Base-by-base conservation (phyloP, 176 grass and related monocot genomes). In the Themeda triandra region DNA sequence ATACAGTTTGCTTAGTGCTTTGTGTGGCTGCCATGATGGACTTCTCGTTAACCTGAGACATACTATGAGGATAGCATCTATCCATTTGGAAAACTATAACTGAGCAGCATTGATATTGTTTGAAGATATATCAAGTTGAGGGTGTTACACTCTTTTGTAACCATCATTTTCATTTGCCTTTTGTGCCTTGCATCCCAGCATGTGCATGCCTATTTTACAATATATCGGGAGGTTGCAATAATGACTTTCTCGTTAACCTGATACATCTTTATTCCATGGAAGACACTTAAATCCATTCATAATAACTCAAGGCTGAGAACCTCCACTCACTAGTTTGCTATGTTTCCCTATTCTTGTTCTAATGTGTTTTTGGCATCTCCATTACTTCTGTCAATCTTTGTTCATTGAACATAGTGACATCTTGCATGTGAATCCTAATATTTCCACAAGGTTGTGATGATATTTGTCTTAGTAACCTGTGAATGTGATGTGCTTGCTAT, bases 231-330 rank as follows among this genome's bases (percentile, higher is more conserved):
- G 27, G 79, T 63, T 90, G 45, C 84, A 24, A 79, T 83, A 84
- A 90, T 83, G 80, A 51, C 65, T 65, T 77, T 85, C 85, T 91
- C 21, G 74, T 90, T 90, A 90, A 90, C 79, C 88, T 82, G 84
- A 90, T 27, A 81, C 32, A 44, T 73, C 15, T 78, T 32, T 40
- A 30, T 78, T 18, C 78, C 53, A 86, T 59, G 84, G 72, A 86
- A 73, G 83, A 82, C 84, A 86, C n/a, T 70, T 71, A 46, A 56
- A 78, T 82, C 79, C 83, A 86, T 82, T 86, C 79, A 73, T 80
- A 37, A 37, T 80, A 39, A 39, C 21, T 66, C 75, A 59, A 79
- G 46, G 65, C 84, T 86, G 79, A 86, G 66, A 42, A 39, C 13
- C 73, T 86, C 79, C 28, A 56, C 8, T 78, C 5, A n/a, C n/a